phyloP scores from a whole-genome alignment of 2,329 filamentous ascomycete species.

The Epichloe glyceriae region DNA sequence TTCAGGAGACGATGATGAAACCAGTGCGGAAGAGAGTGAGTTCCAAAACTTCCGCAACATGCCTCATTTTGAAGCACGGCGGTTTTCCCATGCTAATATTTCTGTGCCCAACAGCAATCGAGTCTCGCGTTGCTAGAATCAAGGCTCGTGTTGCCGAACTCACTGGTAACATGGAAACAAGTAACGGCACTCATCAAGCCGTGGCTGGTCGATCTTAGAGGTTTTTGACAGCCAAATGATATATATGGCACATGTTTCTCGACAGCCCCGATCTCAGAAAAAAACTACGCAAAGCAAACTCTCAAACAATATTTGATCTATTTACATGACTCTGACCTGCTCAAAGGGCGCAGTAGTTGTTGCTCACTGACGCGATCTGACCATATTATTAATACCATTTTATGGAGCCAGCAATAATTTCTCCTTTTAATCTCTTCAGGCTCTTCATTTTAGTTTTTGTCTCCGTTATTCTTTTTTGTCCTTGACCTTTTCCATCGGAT shows the following conservation, averaged over 20 bases:
- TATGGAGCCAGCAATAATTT: conserved; percentile 1
- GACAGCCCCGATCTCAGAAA: background rate
- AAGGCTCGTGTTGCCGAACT: conserved; percentile 93
- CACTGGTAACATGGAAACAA: conserved; percentile 67
- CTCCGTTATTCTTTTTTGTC: conserved; percentile 6
- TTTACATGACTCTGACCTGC: background rate
- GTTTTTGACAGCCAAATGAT: conserved; percentile 5
- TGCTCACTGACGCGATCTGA: background rate
- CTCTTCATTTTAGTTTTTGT: conserved; percentile 6
- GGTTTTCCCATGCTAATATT: conserved; percentile 11
- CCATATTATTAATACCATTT: background rate
- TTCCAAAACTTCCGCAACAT: conserved; percentile 13
- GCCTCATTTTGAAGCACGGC: background rate
- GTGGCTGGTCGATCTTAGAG: conserved; percentile 12
- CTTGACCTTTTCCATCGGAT: conserved; percentile 4
- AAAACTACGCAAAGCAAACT: background rate
- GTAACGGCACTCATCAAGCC: conserved; percentile 21
- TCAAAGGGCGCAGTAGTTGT: background rate
- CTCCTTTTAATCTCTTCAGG: background rate
- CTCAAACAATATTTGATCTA: background rate
- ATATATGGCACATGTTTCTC: background rate
- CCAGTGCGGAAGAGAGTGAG: conserved; percentile 91
- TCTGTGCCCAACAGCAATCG: conserved; percentile 54
- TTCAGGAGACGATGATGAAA: conserved; percentile 64
- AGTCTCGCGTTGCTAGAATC: conserved; percentile 91